Conservation (phyloP, 2,329 filamentous ascomycete species). For the Gaeumannomyces tritici region DNA sequence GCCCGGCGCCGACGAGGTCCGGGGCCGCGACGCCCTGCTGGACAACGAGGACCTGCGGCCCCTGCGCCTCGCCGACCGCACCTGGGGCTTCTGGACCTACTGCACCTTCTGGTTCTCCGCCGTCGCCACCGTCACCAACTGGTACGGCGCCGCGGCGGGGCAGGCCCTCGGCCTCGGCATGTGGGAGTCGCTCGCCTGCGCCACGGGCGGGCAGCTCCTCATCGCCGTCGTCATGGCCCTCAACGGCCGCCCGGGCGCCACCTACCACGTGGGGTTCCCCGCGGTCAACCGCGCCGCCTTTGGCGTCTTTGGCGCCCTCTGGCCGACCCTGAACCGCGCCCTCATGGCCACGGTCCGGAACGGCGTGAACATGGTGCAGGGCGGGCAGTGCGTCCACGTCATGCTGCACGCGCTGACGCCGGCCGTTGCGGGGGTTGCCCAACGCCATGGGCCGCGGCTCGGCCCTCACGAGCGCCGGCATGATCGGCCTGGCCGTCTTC, state of each 20-base stretch:
- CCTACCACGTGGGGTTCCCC: constrained; percentile 32
- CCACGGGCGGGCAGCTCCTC: constrained; percentile 29
- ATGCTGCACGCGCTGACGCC: constrained; percentile 32
- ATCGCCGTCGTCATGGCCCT: constrained; percentile 29
- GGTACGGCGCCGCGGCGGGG: constrained; percentile 27
- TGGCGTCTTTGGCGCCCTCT: constrained; percentile 32
- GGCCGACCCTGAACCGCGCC: constrained; percentile 31
- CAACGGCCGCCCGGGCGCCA: constrained; percentile 30
- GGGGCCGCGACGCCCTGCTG: constrained; percentile 14
- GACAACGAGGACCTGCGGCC: constrained; percentile 31
- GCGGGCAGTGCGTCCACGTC: constrained; percentile 16
- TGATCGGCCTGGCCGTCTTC: constrained; percentile 4
- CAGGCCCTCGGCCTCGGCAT: constrained; percentile 33
- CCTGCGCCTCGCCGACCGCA: constrained; percentile 26
- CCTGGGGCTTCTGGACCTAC: constrained; percentile 29
- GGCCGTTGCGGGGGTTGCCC: constrained; percentile 24
- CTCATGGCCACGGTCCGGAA: constrained; percentile 15
- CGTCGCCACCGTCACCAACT: constrained; percentile 24
- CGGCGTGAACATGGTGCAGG: constrained; percentile 20
- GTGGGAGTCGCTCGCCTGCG: constrained; percentile 35
- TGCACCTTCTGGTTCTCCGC: constrained; percentile 32
- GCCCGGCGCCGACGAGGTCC: neutral
- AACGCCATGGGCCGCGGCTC: constrained; percentile 15
- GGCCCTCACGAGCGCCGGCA: constrained; percentile 5
- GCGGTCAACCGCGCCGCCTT: constrained; percentile 30